Percentiles rank a stretch among this genome's conserved stretches.
phyloP scores from a whole-genome alignment of 768 basidiomycete genomes.

The Hemileccinum rubropunctum region DNA sequence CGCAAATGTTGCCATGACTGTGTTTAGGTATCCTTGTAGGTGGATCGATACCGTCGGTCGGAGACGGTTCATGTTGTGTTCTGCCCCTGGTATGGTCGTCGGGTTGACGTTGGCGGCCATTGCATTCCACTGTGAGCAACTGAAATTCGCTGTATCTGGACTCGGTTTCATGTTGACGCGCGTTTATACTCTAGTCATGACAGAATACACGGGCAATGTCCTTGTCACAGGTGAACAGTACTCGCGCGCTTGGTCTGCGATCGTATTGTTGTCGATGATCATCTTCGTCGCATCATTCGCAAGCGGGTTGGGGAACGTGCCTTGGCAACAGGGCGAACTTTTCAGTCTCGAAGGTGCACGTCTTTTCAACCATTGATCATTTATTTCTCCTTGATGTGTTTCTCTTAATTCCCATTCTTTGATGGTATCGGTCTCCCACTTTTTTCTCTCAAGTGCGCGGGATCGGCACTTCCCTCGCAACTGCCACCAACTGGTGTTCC shows the following conservation, averaged over 20 bases:
- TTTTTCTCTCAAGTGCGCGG: constrained; percentile 54
- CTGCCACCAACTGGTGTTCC: constrained; percentile 75
- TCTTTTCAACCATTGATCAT: too few relatives aligned
- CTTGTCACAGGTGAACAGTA: constrained; percentile 61
- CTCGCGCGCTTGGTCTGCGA: constrained; percentile 57
- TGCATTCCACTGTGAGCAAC: constrained; percentile 49
- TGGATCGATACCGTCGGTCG: constrained; percentile 69
- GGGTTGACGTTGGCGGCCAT: constrained; percentile 62
- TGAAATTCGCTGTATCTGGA: constrained; percentile 30
- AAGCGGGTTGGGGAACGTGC: constrained; percentile 74
- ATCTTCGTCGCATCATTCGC: constrained; percentile 82
- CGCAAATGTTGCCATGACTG: not conserved
- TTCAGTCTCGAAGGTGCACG: constrained; percentile 65
- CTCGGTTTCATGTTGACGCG: not conserved
- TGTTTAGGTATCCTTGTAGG: constrained; percentile 6
- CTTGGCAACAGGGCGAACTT: constrained; percentile 87
- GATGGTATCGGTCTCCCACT: too few relatives aligned
- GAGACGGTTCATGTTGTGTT: constrained; percentile 65
- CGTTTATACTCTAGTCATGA: constrained; percentile 44
- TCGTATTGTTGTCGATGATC: constrained; percentile 80
- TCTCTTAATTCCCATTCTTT: too few relatives aligned
- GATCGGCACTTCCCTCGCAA: constrained; percentile 70
- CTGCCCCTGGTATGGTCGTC: constrained; percentile 71
- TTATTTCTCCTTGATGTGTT: not conserved
- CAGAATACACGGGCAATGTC: constrained; percentile 54